phyloP scores from a whole-genome alignment of 768 basidiomycete species.

The Termitomyces sp. region DNA sequence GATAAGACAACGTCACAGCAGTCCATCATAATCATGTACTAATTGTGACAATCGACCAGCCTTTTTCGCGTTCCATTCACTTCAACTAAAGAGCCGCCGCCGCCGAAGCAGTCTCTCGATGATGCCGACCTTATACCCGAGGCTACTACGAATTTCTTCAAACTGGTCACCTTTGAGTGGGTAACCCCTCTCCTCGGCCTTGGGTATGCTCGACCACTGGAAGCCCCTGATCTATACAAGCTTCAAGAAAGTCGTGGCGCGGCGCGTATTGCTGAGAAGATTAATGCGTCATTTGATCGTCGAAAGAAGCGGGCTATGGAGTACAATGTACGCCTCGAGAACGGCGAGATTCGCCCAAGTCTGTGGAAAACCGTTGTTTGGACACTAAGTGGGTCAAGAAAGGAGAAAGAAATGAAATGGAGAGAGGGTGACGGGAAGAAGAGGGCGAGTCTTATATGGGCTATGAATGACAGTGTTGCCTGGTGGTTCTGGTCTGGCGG shows the following conservation, averaged over 20 bases:
- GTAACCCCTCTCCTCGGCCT: slow-evolving; percentile 64
- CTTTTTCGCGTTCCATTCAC: slow-evolving; percentile 34
- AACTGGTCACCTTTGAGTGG: slow-evolving; percentile 68
- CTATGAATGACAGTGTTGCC: slow-evolving; percentile 73
- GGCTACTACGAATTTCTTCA: slow-evolving; percentile 53
- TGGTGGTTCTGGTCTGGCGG: slow-evolving; percentile 80
- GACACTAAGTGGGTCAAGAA: slow-evolving; percentile 48
- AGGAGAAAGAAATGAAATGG: slow-evolving; percentile 59
- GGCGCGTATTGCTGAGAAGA: slow-evolving; percentile 52
- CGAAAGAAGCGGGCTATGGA: slow-evolving; percentile 51
- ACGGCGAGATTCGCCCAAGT: slow-evolving; percentile 57
- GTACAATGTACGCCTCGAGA: slow-evolving; percentile 68
- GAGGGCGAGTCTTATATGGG: slow-evolving; percentile 57
- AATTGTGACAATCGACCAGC: slow-evolving; percentile 10
- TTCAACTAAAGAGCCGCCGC: slow-evolving; percentile 32
- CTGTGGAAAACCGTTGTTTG: slow-evolving; percentile 53
- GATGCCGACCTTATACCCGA: slow-evolving; percentile 65
- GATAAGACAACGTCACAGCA: neutral
- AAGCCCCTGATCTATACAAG: slow-evolving; percentile 77
- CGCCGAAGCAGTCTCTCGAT: slow-evolving; percentile 49
- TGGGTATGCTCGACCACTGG: slow-evolving; percentile 78
- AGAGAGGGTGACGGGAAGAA: slow-evolving; percentile 56
- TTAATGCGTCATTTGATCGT: slow-evolving; percentile 59
- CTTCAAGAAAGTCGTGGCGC: slow-evolving; percentile 62
- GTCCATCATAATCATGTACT: neutral